phyloP scores from a whole-genome alignment of 2,329 filamentous ascomycete species.

The Colletotrichum magnum region DNA sequence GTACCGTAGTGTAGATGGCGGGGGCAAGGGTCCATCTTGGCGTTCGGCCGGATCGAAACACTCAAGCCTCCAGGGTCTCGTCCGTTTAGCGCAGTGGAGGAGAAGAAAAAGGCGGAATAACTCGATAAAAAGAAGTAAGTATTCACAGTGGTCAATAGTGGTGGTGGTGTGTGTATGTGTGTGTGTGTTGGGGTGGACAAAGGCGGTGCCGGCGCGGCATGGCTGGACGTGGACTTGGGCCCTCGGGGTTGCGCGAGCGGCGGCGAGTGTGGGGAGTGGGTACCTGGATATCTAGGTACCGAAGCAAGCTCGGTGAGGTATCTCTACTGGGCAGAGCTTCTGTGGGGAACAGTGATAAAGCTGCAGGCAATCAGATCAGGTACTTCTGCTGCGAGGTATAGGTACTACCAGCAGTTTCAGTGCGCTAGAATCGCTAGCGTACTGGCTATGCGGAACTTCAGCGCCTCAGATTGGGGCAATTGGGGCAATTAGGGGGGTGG shows the following conservation, averaged over 20 bases:
- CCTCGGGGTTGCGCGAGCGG: slow-evolving; percentile 13
- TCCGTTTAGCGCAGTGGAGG: not conserved
- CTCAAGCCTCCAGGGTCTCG: slow-evolving; percentile 8
- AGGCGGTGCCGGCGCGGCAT: slow-evolving; percentile 10
- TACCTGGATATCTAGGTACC: too few species aligned
- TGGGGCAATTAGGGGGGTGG: not conserved
- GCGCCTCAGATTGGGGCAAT: not conserved
- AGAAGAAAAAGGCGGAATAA: too few species aligned
- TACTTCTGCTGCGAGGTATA: not conserved
- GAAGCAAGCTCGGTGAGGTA: too few species aligned
- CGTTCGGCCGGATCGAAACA: slow-evolving; percentile 7
- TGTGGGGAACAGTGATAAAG: too few species aligned
- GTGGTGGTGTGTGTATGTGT: not conserved
- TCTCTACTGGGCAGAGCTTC: too few species aligned
- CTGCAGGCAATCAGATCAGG: too few species aligned
- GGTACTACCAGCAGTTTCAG: not conserved
- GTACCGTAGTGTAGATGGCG: slow-evolving; percentile 12
- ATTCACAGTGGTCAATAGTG: too few species aligned
- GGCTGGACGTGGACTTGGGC: slow-evolving; percentile 5
- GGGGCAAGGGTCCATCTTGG: slow-evolving; percentile 31
- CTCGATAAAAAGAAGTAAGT: too few species aligned
- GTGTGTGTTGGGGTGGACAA: slow-evolving; percentile 21
- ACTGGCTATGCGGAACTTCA: not conserved
- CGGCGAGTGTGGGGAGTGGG: not conserved
- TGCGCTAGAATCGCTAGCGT: not conserved